Evolutionary conservation across 2,329 filamentous ascomycete genomes (phyloP), one percentile per base, ranked within the genome.

Genomic region (Botryotinia convoluta): DNA sequence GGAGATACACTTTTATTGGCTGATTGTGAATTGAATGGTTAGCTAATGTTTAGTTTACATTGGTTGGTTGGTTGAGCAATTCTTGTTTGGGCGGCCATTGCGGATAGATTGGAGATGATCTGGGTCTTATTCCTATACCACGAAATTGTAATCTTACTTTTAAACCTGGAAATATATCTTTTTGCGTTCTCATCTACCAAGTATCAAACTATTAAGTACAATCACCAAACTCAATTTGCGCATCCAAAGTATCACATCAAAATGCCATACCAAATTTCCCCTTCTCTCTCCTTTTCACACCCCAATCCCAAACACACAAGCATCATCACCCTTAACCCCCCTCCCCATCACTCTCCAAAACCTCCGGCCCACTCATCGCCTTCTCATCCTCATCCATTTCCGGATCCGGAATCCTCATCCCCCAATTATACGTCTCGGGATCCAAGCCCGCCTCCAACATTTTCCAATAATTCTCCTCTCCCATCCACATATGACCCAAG

Each of bases 1-100:
- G 90, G 77, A 83, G 90, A 74, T 91, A 92, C 82, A 92, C 90
- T 0, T 78, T 89, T 45, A 42, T 63, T n/a, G 59, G 69, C 32
- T 62, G 32, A 71, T 63, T 14, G 10, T 32, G 7, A 3, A 39
- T 67, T 32, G 29, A 16, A 45, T 54, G 10, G 1, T 37, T 32
- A 29, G 22, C 6, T 45, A 0, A 22, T 68, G n/a, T 8, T 54
- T 54, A 10, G 29, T 35, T 68, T 26, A 32, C 14, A 29, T 3
- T 51, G n/a, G 29, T 20, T 39, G 18, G 12, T 10, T 39, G 37
- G 29, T 18, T 29, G 37, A 4, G 14, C 6, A 54, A 0, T 54
- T 37, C 32, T 51, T 54, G 9, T 35, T 29, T 57, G 22, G n/a
- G 22, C 18, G 3, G 4, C 39, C 8, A 54, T 42, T 51, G 22